Evolutionary conservation across 768 basidiomycete genomes (phyloP), one percentile per base, ranked within the genome.

Genomic region (Boletus sp.): DNA sequence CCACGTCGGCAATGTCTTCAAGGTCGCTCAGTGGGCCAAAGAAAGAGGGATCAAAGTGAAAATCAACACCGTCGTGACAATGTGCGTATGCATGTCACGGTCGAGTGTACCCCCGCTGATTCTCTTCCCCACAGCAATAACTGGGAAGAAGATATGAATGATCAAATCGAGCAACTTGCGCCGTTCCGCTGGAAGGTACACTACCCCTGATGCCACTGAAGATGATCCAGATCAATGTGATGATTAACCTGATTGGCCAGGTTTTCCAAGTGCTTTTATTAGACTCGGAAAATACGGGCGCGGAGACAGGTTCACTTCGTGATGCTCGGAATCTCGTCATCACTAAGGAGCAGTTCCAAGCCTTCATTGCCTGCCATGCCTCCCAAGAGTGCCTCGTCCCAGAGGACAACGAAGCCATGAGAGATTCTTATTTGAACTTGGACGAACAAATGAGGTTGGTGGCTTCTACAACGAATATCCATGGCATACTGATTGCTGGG

Each of bases 181-280:
- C 76, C 76, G 0, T 68, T 67, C 51, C 75, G 76, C 14, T 77
- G 76, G 76, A 77, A 78, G 69, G 77, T 73, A 59, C 0, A 50
- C 12, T 5, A 14, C 29, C 32, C 4, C 9, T 49, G 3, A 28
- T 4, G 7, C 11, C 11, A 10, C 20, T 41, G 17, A 42, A 24
- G 24, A 24, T 24, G 24, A 24, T 24, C 24, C 24, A 1, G 24
- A 15, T 29, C 7, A 2, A 46, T 15, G 15, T 18, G 28, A 28
- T 29, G 12, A 30, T 47, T 2, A 18, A 46, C 11, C 30, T 45
- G 35, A 36, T 57, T 28, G 48, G 32, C 18, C 39, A 73, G 71
- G 72, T 74, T 14, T 75, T 74, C 33, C 73, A 75, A 64, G 73
- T 75, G 10, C 71, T 75, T 9, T 41, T 73, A 6, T 56, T 75